Evolutionary conservation across 768 basidiomycete species (phyloP).

Genomic region (Ephemerocybe angulata): DNA sequence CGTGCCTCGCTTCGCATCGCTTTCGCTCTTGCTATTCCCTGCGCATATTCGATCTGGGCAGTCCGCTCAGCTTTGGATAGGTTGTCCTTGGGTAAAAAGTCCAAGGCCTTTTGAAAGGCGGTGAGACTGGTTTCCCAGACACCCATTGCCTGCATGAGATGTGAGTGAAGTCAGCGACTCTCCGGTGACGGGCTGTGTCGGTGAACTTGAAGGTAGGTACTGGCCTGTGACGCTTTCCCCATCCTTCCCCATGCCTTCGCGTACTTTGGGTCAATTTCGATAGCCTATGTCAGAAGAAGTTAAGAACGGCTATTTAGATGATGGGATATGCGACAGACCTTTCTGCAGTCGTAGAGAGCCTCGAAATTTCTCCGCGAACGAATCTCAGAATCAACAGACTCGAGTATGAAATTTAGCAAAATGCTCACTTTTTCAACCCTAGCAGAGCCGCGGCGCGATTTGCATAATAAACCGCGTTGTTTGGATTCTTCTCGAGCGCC

Average conservation of each 20-base stretch:
- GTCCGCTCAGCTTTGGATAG: not conserved
- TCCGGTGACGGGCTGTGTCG: not conserved
- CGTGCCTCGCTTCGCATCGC: not conserved
- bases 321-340: no score
- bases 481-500: no score
- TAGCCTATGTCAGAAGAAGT: not conserved
- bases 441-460: no score
- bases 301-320: not conserved
- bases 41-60: not conserved
- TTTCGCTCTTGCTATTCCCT: not conserved
- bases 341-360: no score
- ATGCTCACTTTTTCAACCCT: no score
- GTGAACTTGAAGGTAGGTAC: not conserved
- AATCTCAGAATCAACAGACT: no score
- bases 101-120: conserved; percentile 2
- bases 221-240: not conserved
- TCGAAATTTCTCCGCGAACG: no score
- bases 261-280: conserved; percentile 1
- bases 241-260: conserved; percentile 5
- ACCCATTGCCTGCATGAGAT: not conserved
- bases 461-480: no score
- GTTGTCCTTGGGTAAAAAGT: not conserved
- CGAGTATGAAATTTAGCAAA: no score
- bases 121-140: not conserved
- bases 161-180: not conserved